Percentiles rank a stretch among this genome's conserved stretches.
Conservation (phyloP, 371 early-diverging fungal genomes). For the Catenaria anguillulae region DNA sequence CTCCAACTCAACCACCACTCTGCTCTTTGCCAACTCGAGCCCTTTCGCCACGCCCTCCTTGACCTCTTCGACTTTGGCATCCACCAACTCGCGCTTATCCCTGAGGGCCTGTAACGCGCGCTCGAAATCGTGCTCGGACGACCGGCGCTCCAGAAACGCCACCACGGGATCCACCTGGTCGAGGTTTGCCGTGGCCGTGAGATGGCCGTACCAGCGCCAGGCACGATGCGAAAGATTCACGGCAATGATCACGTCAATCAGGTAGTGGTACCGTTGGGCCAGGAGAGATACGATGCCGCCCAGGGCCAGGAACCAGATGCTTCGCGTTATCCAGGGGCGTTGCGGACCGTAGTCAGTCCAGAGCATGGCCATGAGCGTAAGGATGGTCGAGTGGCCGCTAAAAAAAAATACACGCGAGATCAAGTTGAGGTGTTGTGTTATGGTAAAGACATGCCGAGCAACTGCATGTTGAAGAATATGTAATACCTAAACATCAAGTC, state of each 20-base stretch:
- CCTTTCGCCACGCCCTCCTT: background rate
- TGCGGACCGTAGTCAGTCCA: conserved; percentile 6
- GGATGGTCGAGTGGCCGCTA: too few species aligned
- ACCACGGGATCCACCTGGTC: background rate
- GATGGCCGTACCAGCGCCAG: conserved; percentile 3
- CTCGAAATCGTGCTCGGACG: background rate
- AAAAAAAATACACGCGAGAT: too few species aligned
- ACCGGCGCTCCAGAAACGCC: conserved; percentile 3
- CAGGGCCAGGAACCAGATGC: background rate
- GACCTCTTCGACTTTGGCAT: background rate
- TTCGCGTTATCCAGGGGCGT: background rate
- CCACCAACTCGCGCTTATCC: background rate
- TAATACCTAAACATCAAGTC: background rate
- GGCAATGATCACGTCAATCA: background rate
- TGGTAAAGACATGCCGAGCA: too few species aligned
- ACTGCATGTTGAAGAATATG: too few species aligned
- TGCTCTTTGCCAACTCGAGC: too few species aligned
- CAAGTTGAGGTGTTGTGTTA: too few species aligned
- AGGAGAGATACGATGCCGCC: background rate
- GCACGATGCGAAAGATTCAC: background rate
- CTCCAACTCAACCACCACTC: too few species aligned
- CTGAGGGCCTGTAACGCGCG: background rate
- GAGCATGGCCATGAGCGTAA: background rate
- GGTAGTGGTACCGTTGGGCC: background rate
- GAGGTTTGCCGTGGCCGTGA: background rate